Base-by-base conservation (phyloP, 2,329 filamentous ascomycete species). In the Stylonectria norvegica region DNA sequence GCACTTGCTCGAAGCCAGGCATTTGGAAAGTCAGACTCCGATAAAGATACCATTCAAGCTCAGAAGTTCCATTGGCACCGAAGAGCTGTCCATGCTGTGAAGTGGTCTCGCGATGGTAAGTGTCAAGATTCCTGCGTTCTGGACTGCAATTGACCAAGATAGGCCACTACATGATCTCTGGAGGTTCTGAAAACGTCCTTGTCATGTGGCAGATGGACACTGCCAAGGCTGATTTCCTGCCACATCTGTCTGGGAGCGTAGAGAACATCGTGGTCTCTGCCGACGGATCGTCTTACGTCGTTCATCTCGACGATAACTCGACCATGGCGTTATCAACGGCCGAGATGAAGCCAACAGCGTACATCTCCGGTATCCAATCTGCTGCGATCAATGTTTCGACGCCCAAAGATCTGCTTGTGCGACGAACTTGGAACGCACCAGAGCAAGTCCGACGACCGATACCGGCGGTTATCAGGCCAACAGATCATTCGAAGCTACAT, bases 161-260 rank as follows among this genome's bases (percentile, higher is more conserved):
- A 93, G 87, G 88, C 36, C 89, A 95, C 60, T 98, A 98, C 63
- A 68, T 98, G 43, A 83, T 98, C 37, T 97, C 93, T 41, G 93
- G 93, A 58, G 93, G 93, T 20, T 81, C 82, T 16, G 93, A 98
- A 66, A 90, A 89, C 6, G 86, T 89, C 15, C 72, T 98, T 29
- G 87, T 95, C 7, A 71, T 96, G 20, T 97, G 90, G 90, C 93
- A 98, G 65, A 72, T 96, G 42, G 87, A 94, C 52, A 96, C 91
- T 1, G 83, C 83, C 48, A 84, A 84, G 60, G 81, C 81, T 56
- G 85, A 93, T 58, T 88, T 84, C 58, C 70, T 98, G 19, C 93
- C 93, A n/a, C 89, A 97, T 74, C 74, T 98, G 42, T 85, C 86
- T 17, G 86, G 89, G 5, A 81, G 83, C 18, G 86, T 98, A 23